These are phyloP conservation scores for Mycena vitilis DNA, from an alignment of 768 basidiomycete genomes.

Conservation along the genomic window DNA sequence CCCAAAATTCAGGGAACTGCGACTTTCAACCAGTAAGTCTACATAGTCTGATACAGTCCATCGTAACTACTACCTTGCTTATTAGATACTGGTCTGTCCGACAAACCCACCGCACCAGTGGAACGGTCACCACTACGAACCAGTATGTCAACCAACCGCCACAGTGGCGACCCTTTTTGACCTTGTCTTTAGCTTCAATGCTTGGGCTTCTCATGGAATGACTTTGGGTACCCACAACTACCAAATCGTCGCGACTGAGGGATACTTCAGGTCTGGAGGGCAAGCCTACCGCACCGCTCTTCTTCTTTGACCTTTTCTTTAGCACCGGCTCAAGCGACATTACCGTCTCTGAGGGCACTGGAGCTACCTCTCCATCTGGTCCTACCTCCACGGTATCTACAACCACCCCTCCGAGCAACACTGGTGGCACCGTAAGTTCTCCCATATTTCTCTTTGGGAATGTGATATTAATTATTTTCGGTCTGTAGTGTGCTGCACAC, in stretches of 20 bases:
- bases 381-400: conserved; percentile 14
- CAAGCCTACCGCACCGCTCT: too few species aligned
- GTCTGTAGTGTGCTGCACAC: conserved; percentile 22
- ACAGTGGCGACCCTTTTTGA: too few species aligned
- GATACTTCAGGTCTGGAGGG: conserved; percentile 37
- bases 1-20: conserved; percentile 39
- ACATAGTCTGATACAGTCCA: too few species aligned
- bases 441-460: background rate
- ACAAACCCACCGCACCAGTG: conserved; percentile 34
- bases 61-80: background rate
- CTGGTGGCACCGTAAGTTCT: conserved; percentile 11
- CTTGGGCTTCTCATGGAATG: conserved; percentile 43
- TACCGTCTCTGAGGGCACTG: conserved; percentile 26
- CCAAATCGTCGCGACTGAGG: conserved; percentile 50
- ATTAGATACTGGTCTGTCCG: conserved; percentile 35
- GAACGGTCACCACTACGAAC: conserved; percentile 39
- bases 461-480: background rate
- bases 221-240: conserved; percentile 43
- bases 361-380: background rate
- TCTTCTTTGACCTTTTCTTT: too few species aligned
- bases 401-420: conserved; percentile 10
- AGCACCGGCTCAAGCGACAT: conserved; percentile 39
- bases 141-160: conserved; percentile 23
- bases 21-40: conserved; percentile 43
- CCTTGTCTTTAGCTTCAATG: conserved; percentile 38